These are phyloP conservation scores for Rutstroemia sp. DNA, from an alignment of 2,329 filamentous ascomycete species.

Conservation along the genomic window DNA sequence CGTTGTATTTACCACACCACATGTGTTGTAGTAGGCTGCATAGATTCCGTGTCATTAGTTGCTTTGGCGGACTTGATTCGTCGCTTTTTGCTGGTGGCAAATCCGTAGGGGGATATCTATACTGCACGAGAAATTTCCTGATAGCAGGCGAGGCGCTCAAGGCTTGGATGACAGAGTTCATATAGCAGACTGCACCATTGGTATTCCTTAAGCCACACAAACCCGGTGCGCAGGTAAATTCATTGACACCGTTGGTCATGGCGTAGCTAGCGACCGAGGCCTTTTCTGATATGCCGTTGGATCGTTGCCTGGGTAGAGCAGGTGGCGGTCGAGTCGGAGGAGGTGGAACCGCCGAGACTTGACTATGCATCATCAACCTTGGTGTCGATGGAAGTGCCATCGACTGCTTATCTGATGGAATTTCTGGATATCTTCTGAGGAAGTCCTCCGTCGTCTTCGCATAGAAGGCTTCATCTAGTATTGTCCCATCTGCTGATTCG, in stretches of 20 bases:
- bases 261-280: slow-evolving; percentile 17
- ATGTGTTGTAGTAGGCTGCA: slow-evolving; percentile 45
- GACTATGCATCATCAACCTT: slow-evolving; percentile 14
- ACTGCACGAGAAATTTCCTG: slow-evolving; percentile 53
- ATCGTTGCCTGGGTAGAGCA: slow-evolving; percentile 55
- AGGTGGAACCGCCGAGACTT: slow-evolving; percentile 27
- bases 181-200: slow-evolving; percentile 71
- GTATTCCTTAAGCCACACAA: slow-evolving; percentile 73
- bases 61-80: slow-evolving; percentile 44
- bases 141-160: slow-evolving; percentile 68
- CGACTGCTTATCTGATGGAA: slow-evolving; percentile 53
- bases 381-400: slow-evolving; percentile 37
- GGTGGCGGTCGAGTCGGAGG: slow-evolving; percentile 40
- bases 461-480: slow-evolving; percentile 44
- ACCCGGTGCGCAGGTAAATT: slow-evolving; percentile 29
- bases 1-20: slow-evolving; percentile 28
- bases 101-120: slow-evolving; percentile 51
- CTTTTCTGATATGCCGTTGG: slow-evolving; percentile 70
- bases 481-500: slow-evolving; percentile 36
- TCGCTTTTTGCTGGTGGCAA: slow-evolving; percentile 60
- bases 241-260: slow-evolving; percentile 13
- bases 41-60: slow-evolving; percentile 53
- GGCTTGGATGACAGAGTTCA: slow-evolving; percentile 84
- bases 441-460: slow-evolving; percentile 77
- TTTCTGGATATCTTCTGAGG: slow-evolving; percentile 69